Base-by-base conservation (phyloP, 768 basidiomycete genomes). In the Xerocomellus dryophilus region DNA sequence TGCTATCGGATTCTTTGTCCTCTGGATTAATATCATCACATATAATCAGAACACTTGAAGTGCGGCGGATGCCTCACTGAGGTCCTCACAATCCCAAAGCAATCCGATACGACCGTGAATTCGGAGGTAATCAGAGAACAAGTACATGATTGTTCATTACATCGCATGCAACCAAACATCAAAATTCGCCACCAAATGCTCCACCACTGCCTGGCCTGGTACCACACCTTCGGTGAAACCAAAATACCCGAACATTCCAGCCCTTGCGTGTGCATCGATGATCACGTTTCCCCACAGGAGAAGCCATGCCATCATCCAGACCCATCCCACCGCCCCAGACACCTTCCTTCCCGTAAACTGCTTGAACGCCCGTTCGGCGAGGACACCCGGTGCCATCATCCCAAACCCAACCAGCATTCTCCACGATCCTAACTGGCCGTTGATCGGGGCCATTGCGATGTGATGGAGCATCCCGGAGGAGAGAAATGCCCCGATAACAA, bases 381-480 rank as follows among this genome's bases (percentile, higher is more conserved):
- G 45, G 15, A 80, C 59, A 2, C 79, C 82, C 2, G 78, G 54
- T 6, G 77, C 84, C 70, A 78, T 82, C 64, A 81, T 68, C 25
- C 83, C 54, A 62, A 85, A 86, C 58, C 79, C 81, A 1, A 76
- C 76, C 0, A 71, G 63, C 18, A 81, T 70, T 14, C 57, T 52
- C 58, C 51, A 50, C 11, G 76, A 71, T 31, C 82, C 81, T 6
- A 25, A 25, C 5, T 6, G 25, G 25, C 7, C 25, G 5, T 25
- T 6, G 25, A 25, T 5, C 6, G 25, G 7, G 25, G 7, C 5
- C 25, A 25, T 25, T 6, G 25, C 25, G 25, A 77, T 31, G 52
- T 80, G 71, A 56, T 89, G 87, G 7, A 84, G 60, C 3, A 83
- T 36, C 6, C 73, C 84, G 0, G 85, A 87, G 6, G 78, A 63